Conservation (phyloP, 2,329 filamentous ascomycete genomes). For the Colletotrichum sp. region DNA sequence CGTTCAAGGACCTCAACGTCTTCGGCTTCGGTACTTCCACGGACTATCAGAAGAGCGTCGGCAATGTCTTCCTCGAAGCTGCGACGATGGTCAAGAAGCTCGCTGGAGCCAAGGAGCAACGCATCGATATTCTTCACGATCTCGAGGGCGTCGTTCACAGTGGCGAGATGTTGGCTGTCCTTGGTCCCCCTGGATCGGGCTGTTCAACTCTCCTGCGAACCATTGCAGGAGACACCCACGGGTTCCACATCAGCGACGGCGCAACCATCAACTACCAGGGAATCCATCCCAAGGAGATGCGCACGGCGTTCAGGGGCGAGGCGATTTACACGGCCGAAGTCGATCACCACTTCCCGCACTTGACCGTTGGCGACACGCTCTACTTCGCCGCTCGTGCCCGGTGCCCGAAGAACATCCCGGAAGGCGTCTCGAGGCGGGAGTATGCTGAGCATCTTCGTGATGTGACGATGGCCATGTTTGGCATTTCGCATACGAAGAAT, state of each 20-base stretch:
- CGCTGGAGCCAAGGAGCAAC: conserved; percentile 27
- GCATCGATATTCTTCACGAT: conserved; percentile 55
- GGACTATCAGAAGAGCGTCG: conserved; percentile 48
- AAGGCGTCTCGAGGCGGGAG: conserved; percentile 43
- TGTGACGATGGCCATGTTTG: conserved; percentile 59
- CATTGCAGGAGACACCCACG: conserved; percentile 66
- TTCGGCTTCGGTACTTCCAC: conserved; percentile 45
- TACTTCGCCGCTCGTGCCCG: conserved; percentile 64
- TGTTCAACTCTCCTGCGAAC: conserved; percentile 75
- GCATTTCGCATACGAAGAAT: conserved; percentile 59
- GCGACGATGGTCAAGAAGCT: conserved; percentile 29
- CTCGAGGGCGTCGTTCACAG: conserved; percentile 57
- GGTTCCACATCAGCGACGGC: conserved; percentile 45
- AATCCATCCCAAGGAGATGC: conserved; percentile 13
- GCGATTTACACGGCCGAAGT: conserved; percentile 71
- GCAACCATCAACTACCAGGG: conserved; percentile 20
- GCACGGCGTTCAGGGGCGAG: conserved; percentile 52
- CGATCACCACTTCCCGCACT: conserved; percentile 65
- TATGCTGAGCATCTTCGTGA: conserved; percentile 56
- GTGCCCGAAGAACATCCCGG: conserved; percentile 50
- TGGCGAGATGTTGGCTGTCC: conserved; percentile 62
- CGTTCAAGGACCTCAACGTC: conserved; percentile 47
- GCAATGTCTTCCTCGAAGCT: conserved; percentile 35
- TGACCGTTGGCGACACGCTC: conserved; percentile 66
- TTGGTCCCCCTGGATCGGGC: conserved; percentile 59